Conservation (phyloP, 495 filamentous ascomycete species). For the Tuber calosporum region DNA sequence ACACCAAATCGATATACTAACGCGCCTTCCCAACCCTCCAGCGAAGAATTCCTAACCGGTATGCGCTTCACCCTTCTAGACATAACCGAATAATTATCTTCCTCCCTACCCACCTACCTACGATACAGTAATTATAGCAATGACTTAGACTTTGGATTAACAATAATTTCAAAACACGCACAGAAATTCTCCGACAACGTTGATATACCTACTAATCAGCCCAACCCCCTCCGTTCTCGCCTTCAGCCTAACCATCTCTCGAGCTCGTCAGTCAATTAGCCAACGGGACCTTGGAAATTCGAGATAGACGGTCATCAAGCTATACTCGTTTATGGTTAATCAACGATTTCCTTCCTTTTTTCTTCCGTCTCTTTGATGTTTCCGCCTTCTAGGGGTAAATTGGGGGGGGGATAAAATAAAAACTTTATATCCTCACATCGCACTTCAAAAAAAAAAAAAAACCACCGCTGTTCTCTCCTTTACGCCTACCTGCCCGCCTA, state of each 20-base stretch:
- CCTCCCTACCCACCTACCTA: not conserved
- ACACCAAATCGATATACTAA: not conserved
- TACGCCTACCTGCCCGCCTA: no score
- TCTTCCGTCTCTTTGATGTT: conserved; percentile 8
- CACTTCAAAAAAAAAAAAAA: not conserved
- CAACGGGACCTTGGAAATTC: conserved; percentile 2
- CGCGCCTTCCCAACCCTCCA: not conserved
- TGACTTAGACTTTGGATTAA: not conserved
- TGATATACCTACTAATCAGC: conserved; percentile 10
- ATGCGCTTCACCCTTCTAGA: conserved; percentile 10
- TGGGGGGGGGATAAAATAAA: not conserved
- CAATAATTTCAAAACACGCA: conserved; percentile 5
- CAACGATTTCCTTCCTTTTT: conserved; percentile 9
- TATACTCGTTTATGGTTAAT: conserved; percentile 14
- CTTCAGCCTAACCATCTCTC: not conserved
- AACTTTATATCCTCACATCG: not conserved
- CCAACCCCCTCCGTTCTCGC: not conserved
- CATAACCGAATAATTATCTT: not conserved
- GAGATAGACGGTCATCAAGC: conserved; percentile 13
- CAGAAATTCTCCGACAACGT: conserved; percentile 41
- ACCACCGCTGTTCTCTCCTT: not conserved
- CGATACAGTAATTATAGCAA: not conserved
- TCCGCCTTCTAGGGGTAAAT: conserved; percentile 5
- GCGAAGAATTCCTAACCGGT: conserved; percentile 39
- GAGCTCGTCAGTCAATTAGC: not conserved